Base-by-base conservation (phyloP, 768 basidiomycete genomes). In the Leccinum boreale region DNA sequence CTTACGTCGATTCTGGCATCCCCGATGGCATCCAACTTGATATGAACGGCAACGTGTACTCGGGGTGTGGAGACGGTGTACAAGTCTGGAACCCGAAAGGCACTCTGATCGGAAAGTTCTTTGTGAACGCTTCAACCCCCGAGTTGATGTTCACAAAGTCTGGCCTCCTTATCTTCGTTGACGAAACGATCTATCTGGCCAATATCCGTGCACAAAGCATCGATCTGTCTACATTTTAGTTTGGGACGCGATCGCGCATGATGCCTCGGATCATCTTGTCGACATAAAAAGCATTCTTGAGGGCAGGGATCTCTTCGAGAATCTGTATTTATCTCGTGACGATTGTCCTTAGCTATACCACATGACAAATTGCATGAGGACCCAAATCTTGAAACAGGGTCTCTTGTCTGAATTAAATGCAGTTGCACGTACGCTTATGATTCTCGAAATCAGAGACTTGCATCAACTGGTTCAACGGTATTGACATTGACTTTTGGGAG, bases 1-100 rank as follows among this genome's bases (percentile, higher is more conserved):
- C 87, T 0, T 89, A 83, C 60, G 65, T 74, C 8, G 88, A 89
- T 58, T 76, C 85, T 21, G 89, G 87, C 1, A 71, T 85, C 29
- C 81, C 87, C 6, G 87, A 90, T 58, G 88, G 88, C 11, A 70
- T 89, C 10, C 83, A 86, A 63, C 75, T 86, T 1, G 89, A 91
- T 63, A 73, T 73, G 4, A 68, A 77, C 0, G 86, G 86, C 0
- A 89, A 90, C 60, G 80, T 90, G 0, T 90, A 84, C 65, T 74
- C 84, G 1, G 85, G 84, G 2, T 82, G 81, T 56, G 86, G 82
- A n/a, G 89, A 90, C 53, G 88, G 87, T 39, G 79, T 83, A 0
- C 82, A 89, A 24, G 85, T 86, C 5, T 85, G 83, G 80, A 78
- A 80, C 62, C 51, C 74, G 6, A 64, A 78, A 17, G 86, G 87